phyloP scores from a whole-genome alignment of 805 yeast genomes.

The Kodamaea jinghongensis region DNA sequence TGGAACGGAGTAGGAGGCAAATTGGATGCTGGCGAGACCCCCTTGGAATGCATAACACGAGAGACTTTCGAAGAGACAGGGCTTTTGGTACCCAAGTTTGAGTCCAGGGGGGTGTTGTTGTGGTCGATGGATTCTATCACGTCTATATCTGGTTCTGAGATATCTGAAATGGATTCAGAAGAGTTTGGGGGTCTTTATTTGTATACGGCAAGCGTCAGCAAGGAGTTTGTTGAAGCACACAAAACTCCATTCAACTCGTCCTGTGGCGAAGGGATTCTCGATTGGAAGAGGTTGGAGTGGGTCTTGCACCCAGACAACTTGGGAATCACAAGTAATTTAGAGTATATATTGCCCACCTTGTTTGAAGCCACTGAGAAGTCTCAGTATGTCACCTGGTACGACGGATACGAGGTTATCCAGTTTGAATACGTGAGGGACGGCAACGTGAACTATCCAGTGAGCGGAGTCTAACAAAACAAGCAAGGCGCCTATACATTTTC shows the following conservation, averaged over 20 bases:
- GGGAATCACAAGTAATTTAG: constrained; percentile 41
- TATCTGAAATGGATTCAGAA: not conserved
- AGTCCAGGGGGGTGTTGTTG: constrained; percentile 32
- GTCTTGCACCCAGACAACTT: constrained; percentile 31
- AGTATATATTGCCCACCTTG: constrained; percentile 21
- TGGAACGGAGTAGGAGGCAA: constrained; percentile 51
- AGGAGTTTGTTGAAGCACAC: constrained; percentile 22
- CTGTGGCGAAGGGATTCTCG: constrained; percentile 41
- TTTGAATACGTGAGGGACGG: constrained; percentile 5
- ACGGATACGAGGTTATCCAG: constrained; percentile 2
- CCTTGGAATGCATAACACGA: constrained; percentile 38
- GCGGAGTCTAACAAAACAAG: not conserved
- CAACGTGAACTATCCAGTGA: not conserved
- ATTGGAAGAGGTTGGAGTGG: constrained; percentile 42
- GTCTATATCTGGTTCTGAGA: constrained; percentile 7
- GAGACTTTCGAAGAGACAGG: constrained; percentile 45
- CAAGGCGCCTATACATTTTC: no score
- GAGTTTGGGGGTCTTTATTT: constrained; percentile 35
- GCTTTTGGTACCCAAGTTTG: constrained; percentile 25
- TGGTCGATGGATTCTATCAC: constrained; percentile 27
- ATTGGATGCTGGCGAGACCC: constrained; percentile 32
- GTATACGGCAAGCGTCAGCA: constrained; percentile 35
- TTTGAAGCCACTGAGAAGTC: constrained; percentile 23
- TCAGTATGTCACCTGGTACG: constrained; percentile 26
- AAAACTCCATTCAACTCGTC: constrained; percentile 25